Conservation (phyloP, 495 filamentous ascomycete species). For the Tuber melanosporum region DNA sequence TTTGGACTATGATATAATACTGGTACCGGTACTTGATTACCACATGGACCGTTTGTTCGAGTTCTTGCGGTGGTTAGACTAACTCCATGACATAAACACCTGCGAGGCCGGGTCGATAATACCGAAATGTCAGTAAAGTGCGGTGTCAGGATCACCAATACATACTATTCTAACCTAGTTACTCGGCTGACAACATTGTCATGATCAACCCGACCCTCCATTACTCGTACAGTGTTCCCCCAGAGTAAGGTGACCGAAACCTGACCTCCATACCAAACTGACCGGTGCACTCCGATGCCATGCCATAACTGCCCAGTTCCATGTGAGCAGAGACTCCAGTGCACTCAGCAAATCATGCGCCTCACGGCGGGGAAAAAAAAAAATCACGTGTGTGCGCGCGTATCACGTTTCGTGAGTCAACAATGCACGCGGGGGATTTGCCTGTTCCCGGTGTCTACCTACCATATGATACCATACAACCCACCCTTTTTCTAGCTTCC, state of each 20-base stretch:
- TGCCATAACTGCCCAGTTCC: neutral
- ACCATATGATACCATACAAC: neutral
- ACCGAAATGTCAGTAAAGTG: neutral
- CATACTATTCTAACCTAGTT: neutral
- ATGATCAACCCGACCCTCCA: neutral
- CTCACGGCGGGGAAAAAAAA: neutral
- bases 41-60: too few species aligned
- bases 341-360: neutral
- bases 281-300: neutral
- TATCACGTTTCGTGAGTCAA: conserved; percentile 2
- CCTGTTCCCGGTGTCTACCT: neutral
- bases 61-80: too few species aligned
- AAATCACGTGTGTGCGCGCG: neutral
- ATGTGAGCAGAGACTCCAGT: neutral
- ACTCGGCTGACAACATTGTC: neutral
- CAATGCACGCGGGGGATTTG: neutral
- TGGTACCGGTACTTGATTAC: too few species aligned
- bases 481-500: neutral
- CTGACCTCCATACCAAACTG: neutral
- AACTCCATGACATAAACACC: neutral
- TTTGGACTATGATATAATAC: too few species aligned
- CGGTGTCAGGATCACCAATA: neutral
- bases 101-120: neutral
- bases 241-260: neutral
- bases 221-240: neutral